Evolutionary conservation across 805 yeast species (phyloP).

Genomic region (Saccharomyces jurei): DNA sequence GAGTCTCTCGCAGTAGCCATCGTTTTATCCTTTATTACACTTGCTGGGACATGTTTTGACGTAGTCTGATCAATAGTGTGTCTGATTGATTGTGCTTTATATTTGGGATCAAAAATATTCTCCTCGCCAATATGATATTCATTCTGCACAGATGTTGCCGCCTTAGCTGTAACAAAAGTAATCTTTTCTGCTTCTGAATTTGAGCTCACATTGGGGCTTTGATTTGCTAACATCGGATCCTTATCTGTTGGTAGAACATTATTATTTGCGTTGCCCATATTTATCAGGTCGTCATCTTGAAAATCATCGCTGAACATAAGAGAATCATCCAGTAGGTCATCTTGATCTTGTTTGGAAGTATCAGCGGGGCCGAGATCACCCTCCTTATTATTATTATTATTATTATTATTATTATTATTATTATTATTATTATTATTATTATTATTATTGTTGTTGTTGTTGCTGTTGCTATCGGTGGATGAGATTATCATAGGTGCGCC

Average conservation of each 20-base stretch:
- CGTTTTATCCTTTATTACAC: slow-evolving; percentile 20
- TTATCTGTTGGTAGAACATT: slow-evolving; percentile 3
- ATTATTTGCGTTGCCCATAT: slow-evolving; percentile 18
- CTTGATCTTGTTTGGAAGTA: slow-evolving; percentile 6
- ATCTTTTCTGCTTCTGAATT: slow-evolving; percentile 12
- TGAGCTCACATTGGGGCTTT: not conserved
- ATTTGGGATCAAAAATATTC: slow-evolving; percentile 47
- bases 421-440: not conserved
- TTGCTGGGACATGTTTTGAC: slow-evolving; percentile 47
- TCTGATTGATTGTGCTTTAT: slow-evolving; percentile 46
- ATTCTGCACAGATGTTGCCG: slow-evolving; percentile 48
- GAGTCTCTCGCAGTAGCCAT: slow-evolving; percentile 14
- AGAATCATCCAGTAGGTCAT: slow-evolving; percentile 45
- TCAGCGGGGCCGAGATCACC: not conserved
- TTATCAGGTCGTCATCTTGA: slow-evolving; percentile 33
- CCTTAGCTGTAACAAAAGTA: slow-evolving; percentile 56
- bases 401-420: not conserved
- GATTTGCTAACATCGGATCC: not conserved
- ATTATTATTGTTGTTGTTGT: not conserved
- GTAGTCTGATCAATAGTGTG: slow-evolving; percentile 60
- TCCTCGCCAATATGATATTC: slow-evolving; percentile 34
- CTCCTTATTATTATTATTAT: not conserved
- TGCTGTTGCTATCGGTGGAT: slow-evolving; percentile 8
- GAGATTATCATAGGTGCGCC: not conserved
- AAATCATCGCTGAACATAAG: slow-evolving; percentile 45